A percentile compares a stretch with the other conserved stretches of the same genome.
Evolutionary conservation across 495 filamentous ascomycete genomes (phyloP).

Genomic region (Rusavskia elegans): DNA sequence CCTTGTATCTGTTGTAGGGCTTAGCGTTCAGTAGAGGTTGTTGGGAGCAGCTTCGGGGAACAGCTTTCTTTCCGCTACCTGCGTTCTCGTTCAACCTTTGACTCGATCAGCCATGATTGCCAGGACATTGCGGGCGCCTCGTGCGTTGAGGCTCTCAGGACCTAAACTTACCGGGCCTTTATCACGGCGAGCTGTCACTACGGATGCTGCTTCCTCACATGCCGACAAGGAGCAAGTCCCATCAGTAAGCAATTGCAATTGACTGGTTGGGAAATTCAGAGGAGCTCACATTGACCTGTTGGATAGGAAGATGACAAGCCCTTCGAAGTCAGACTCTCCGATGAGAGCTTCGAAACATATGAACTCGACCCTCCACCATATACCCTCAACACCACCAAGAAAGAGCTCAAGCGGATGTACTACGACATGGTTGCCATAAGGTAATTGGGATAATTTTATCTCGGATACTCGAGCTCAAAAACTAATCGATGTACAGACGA

Average conservation of each 20-base stretch:
- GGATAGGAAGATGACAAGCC: slow-evolving; percentile 78
- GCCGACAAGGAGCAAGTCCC: slow-evolving; percentile 69
- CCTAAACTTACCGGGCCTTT: slow-evolving; percentile 1
- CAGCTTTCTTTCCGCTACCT: neutral
- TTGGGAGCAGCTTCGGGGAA: neutral
- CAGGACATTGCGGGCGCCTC: slow-evolving; percentile 8
- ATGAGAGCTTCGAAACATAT: slow-evolving; percentile 99
- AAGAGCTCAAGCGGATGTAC: slow-evolving; percentile 97
- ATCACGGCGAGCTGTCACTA: slow-evolving; percentile 57
- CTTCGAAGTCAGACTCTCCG: slow-evolving; percentile 81
- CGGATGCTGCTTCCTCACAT: slow-evolving; percentile 82
- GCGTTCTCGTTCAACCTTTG: neutral
- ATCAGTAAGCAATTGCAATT: slow-evolving; percentile 7
- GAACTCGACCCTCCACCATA: slow-evolving; percentile 91
- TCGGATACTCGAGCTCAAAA: slow-evolving; percentile 1
- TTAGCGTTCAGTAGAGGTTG: neutral
- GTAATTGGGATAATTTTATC: slow-evolving; percentile 29
- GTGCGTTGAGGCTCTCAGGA: slow-evolving; percentile 5
- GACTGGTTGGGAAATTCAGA: neutral
- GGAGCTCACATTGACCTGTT: slow-evolving; percentile 3
- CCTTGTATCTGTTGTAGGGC: neutral
- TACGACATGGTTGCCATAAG: slow-evolving; percentile 86
- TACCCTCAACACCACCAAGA: slow-evolving; percentile 85
- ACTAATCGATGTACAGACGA: slow-evolving; percentile 39
- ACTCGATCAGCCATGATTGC: slow-evolving; percentile 7